Conservation (phyloP, 2,329 filamentous ascomycete species). For the Gaeumannomyces tritici region DNA sequence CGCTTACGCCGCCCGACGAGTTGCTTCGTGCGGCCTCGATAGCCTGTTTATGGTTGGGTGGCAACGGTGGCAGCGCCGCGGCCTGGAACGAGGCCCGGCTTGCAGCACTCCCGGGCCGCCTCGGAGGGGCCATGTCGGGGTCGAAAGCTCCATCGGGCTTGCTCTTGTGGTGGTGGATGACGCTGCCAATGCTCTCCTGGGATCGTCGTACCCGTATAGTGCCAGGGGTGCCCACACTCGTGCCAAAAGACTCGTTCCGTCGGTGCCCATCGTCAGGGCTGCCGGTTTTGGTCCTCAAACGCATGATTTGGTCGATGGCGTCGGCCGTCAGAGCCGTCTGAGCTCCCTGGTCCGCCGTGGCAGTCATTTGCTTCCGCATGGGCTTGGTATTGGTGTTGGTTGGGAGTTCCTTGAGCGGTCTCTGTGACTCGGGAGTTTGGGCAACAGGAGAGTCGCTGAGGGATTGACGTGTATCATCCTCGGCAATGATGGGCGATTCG, state of each 20-base stretch:
- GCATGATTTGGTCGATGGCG: slow-evolving; percentile 61
- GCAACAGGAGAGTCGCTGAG: slow-evolving; percentile 27
- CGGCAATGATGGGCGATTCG: slow-evolving; percentile 42
- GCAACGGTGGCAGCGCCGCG: slow-evolving; percentile 57
- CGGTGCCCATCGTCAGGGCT: slow-evolving; percentile 19
- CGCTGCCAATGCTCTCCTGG: slow-evolving; percentile 38
- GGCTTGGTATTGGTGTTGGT: slow-evolving; percentile 38
- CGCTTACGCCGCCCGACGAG: slow-evolving; percentile 33
- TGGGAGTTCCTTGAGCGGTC: slow-evolving; percentile 54
- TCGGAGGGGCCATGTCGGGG: slow-evolving; percentile 23
- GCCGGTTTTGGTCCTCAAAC: slow-evolving; percentile 41
- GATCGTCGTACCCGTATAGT: slow-evolving; percentile 34
- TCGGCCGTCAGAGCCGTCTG: slow-evolving; percentile 80
- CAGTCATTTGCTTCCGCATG: slow-evolving; percentile 25
- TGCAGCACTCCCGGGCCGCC: slow-evolving; percentile 62
- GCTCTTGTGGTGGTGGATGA: slow-evolving; percentile 24
- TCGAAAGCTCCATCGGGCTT: slow-evolving; percentile 27
- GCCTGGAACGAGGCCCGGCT: slow-evolving; percentile 40
- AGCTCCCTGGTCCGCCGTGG: slow-evolving; percentile 60
- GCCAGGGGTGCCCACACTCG: slow-evolving; percentile 18
- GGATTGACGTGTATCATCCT: slow-evolving; percentile 54
- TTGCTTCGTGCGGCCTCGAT: slow-evolving; percentile 68
- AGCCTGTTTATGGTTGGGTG: slow-evolving; percentile 69
- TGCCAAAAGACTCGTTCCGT: slow-evolving; percentile 24
- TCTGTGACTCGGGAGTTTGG: slow-evolving; percentile 44